Conservation (phyloP, 83 land plant genomes). For the Diphasiastrum complanatum region DNA sequence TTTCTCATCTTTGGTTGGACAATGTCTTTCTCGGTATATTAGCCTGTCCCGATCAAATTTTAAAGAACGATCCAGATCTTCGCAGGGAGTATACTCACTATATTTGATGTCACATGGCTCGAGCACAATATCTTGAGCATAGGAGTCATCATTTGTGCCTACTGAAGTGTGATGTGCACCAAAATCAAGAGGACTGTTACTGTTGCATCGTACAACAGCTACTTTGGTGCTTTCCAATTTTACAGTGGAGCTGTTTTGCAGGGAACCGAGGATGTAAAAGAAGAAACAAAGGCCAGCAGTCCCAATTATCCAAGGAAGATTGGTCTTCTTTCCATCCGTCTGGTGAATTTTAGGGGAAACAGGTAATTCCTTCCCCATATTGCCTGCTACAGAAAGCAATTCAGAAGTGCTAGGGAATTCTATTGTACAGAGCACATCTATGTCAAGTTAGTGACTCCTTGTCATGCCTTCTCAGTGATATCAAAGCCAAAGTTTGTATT, state of each 20-base stretch:
- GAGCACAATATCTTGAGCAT: constrained; percentile 3
- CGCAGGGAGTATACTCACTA: constrained; percentile 41
- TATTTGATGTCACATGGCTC: constrained; percentile 32
- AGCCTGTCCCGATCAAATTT: constrained; percentile 27
- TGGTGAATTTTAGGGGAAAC: constrained; percentile 26
- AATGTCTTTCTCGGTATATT: constrained; percentile 38
- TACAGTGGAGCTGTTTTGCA: constrained; percentile 18
- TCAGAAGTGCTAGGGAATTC: too few relatives aligned
- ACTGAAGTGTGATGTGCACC: constrained; percentile 20
- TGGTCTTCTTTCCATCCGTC: constrained; percentile 11
- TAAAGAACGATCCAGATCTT: constrained; percentile 32
- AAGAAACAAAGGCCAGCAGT: constrained; percentile 23
- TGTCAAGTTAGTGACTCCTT: too few relatives aligned
- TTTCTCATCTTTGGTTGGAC: constrained; percentile 30
- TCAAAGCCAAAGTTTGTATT: too few relatives aligned
- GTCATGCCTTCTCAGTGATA: too few relatives aligned
- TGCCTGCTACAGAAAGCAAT: constrained; percentile 4
- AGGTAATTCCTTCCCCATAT: constrained; percentile 25
- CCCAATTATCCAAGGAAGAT: constrained; percentile 22
- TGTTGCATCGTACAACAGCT: neutral
- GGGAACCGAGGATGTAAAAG: constrained; percentile 29
- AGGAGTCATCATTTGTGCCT: constrained; percentile 1
- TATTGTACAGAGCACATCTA: too few relatives aligned
- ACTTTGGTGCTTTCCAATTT: neutral
- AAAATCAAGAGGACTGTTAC: constrained; percentile 17